phyloP scores from a whole-genome alignment of 345 rosid genomes.

The Pelargonium nanum region DNA sequence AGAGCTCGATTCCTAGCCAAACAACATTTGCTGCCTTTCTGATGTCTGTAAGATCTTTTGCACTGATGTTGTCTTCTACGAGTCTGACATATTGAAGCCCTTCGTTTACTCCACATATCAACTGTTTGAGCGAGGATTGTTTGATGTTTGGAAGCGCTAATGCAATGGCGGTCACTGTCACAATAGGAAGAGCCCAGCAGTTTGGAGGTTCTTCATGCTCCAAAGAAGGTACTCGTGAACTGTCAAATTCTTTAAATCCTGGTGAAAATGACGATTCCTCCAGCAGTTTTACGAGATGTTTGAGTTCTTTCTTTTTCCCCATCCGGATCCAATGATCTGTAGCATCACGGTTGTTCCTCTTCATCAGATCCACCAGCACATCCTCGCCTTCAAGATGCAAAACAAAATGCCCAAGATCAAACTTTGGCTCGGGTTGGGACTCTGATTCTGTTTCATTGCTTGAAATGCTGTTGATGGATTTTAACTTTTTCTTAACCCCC shows the following conservation, averaged over 20 bases:
- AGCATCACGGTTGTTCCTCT: slow-evolving; percentile 47
- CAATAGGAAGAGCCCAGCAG: slow-evolving; percentile 80
- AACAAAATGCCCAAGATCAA: slow-evolving; percentile 53
- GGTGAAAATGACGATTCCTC: slow-evolving; percentile 28
- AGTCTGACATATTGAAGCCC: slow-evolving; percentile 40
- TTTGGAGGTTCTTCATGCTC: slow-evolving; percentile 52
- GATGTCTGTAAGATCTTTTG: slow-evolving; percentile 22
- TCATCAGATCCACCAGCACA: slow-evolving; percentile 43
- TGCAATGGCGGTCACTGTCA: slow-evolving; percentile 63
- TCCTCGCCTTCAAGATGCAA: slow-evolving; percentile 84
- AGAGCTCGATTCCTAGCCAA: slow-evolving; percentile 60
- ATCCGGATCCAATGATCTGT: slow-evolving; percentile 46
- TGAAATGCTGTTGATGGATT: slow-evolving; percentile 14
- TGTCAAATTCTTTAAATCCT: slow-evolving; percentile 56
- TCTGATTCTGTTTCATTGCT: slow-evolving; percentile 28
- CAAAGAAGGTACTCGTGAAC: slow-evolving; percentile 35
- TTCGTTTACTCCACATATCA: slow-evolving; percentile 45
- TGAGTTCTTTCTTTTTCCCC: slow-evolving; percentile 48
- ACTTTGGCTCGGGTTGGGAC: slow-evolving; percentile 17
- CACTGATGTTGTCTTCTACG: slow-evolving; percentile 33
- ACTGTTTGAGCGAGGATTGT: slow-evolving; percentile 16
- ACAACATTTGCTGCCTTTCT: slow-evolving; percentile 50
- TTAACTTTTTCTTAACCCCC: slow-evolving; percentile 14
- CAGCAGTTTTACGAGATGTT: slow-evolving; percentile 39
- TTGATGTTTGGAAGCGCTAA: slow-evolving; percentile 46